Evolutionary conservation across 2,329 filamentous ascomycete genomes (phyloP).

Genomic region (Verticillium nonalfalfae): DNA sequence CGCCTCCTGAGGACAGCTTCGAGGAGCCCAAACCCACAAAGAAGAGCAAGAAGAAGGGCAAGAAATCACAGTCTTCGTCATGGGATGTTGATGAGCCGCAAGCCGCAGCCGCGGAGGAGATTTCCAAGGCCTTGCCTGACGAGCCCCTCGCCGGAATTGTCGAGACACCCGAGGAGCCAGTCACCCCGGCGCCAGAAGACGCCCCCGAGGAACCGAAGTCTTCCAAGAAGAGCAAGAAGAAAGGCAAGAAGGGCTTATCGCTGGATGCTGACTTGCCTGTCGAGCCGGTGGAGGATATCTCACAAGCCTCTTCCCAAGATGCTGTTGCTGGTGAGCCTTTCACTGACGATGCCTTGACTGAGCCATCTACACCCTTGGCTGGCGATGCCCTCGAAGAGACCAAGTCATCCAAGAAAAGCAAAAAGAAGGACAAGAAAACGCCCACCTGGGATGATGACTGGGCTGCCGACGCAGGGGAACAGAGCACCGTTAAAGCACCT

Average conservation of each 20-base stretch:
- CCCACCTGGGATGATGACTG: conserved; percentile 1
- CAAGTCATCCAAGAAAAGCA: conserved; percentile 4
- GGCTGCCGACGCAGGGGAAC: neutral
- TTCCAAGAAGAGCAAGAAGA: conserved; percentile 1
- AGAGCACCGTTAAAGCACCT: neutral
- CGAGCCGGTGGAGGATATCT: neutral
- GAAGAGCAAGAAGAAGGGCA: conserved; percentile 26
- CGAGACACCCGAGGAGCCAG: neutral
- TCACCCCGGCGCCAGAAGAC: neutral
- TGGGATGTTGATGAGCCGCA: neutral
- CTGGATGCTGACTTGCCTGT: neutral
- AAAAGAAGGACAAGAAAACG: conserved; percentile 10
- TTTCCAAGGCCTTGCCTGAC: neutral
- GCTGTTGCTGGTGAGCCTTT: neutral
- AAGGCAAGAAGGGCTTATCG: neutral
- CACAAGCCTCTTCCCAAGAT: neutral
- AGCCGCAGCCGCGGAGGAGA: neutral
- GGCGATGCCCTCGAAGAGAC: conserved; percentile 8
- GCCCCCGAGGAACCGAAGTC: neutral
- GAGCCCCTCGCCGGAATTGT: neutral
- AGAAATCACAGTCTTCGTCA: conserved; percentile 6
- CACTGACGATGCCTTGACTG: neutral
- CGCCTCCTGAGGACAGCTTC: neutral
- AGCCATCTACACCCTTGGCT: neutral
- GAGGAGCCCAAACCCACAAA: neutral